phyloP scores from a whole-genome alignment of 2,329 filamentous ascomycete genomes.

The Phialophora verrucosa region DNA sequence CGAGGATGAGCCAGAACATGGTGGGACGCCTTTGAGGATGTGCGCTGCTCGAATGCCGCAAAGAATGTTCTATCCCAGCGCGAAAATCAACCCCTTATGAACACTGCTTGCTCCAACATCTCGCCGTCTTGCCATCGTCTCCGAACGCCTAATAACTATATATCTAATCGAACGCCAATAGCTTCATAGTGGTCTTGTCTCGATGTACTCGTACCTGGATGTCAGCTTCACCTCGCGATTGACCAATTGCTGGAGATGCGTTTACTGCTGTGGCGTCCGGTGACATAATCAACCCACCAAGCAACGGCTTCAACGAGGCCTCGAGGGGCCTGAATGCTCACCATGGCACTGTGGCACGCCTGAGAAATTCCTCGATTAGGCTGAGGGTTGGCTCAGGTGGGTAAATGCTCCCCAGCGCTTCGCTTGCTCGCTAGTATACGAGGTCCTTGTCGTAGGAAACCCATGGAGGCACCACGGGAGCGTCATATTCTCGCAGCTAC shows the following conservation, averaged over 20 bases:
- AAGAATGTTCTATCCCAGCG: neutral
- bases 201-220: neutral
- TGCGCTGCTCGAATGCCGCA: neutral
- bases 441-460: neutral
- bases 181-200: neutral
- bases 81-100: neutral
- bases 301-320: neutral
- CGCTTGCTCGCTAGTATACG: neutral
- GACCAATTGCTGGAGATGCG: neutral
- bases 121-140: neutral
- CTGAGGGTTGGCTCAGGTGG: neutral
- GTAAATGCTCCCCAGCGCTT: neutral
- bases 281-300: neutral
- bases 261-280: neutral
- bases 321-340: neutral
- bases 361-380: neutral
- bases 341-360: too few relatives aligned
- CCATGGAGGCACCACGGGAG: neutral
- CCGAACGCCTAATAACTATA: neutral
- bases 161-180: neutral
- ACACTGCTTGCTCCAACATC: neutral
- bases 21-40: neutral
- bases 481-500: neutral
- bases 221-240: neutral
- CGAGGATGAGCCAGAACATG: constrained; percentile 9